Evolutionary conservation across 495 filamentous ascomycete species (phyloP), one percentile per base, ranked within the genome.

Genomic region (Parathielavia hyrcaniae): DNA sequence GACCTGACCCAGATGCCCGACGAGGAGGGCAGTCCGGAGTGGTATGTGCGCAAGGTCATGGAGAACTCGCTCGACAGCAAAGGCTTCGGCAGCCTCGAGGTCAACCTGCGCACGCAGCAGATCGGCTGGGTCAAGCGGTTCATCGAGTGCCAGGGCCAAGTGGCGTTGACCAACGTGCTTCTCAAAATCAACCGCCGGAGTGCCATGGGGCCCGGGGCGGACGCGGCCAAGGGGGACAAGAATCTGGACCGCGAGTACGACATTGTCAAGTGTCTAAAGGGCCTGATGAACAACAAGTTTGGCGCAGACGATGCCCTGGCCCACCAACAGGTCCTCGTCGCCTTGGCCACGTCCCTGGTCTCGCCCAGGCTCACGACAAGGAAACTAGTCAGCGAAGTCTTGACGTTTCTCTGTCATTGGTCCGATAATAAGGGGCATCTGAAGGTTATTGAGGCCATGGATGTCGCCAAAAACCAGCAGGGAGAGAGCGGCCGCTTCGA

Each of bases 371-470:
- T 98, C 50, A 91, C 90, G 32, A 97, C 93, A 0, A 80, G 93
- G 61, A 97, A 96, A 70, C 82, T 97, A 35, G 91, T 97, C 67
- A 96, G 90, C 71, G 93, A 98, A 71, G 88, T 98, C 5, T 73
- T 98, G 67, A 97, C 93, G 6, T 98, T 98, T 72, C 76, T 98
- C 38, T 97, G 92, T 69, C 92, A 97, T 69, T 98, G 95, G 92
- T 70, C 69, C 40, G 89, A 91, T 48, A 90, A 90, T n/a, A 79
- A 90, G 65, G 93, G 93, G n/a, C 93, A 98, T 69, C 76, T 88
- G 40, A 96, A 91, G 74, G 93, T 98, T 22, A 82, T 98, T 56
- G 87, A 95, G 73, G 88, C 91, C 32, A 83, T 97, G 79, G 93
- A 98, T 61, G 80, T 89, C 66, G 86, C 96, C 73, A 97, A 97